These are phyloP conservation scores for Spatholobus suberectus DNA, from an alignment of 306 rosid species.

Conservation along the genomic window DNA sequence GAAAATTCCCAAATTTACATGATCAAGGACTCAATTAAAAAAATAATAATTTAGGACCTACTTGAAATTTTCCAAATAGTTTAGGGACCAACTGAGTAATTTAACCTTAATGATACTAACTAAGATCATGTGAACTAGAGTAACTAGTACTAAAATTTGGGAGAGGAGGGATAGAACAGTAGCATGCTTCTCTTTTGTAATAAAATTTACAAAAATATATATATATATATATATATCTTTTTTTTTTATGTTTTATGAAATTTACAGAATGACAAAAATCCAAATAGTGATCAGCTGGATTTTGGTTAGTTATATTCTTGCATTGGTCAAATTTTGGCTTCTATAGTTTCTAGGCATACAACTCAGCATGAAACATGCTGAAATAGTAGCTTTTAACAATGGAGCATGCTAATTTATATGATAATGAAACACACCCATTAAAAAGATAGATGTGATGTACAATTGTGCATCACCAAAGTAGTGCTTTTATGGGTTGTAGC, in stretches of 20 bases:
- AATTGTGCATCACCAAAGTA: not conserved
- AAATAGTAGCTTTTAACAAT: conserved; percentile 5
- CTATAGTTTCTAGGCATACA: conserved; percentile 6
- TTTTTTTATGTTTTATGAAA: not conserved
- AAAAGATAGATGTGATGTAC: not conserved
- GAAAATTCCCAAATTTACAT: too few species aligned
- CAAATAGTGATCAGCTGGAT: conserved; percentile 13
- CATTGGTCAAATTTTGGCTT: not conserved
- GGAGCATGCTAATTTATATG: not conserved
- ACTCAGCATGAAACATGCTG: not conserved
- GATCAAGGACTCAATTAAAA: too few species aligned
- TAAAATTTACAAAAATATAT: conserved; percentile 1
- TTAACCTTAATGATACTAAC: not conserved
- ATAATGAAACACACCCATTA: not conserved
- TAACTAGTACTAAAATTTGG: not conserved
- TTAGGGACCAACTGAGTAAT: too few species aligned
- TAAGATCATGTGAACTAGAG: conserved; percentile 11
- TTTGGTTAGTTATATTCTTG: conserved; percentile 7
- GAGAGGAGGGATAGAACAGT: not conserved
- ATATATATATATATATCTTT: not conserved
- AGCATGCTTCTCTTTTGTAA: not conserved
- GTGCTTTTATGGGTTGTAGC: not conserved
- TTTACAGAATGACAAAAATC: not conserved
- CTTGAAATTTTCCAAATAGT: too few species aligned
- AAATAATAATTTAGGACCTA: too few species aligned